Base-by-base conservation (phyloP, 306 rosid genomes). In the Glycyrrhiza uralensis region DNA sequence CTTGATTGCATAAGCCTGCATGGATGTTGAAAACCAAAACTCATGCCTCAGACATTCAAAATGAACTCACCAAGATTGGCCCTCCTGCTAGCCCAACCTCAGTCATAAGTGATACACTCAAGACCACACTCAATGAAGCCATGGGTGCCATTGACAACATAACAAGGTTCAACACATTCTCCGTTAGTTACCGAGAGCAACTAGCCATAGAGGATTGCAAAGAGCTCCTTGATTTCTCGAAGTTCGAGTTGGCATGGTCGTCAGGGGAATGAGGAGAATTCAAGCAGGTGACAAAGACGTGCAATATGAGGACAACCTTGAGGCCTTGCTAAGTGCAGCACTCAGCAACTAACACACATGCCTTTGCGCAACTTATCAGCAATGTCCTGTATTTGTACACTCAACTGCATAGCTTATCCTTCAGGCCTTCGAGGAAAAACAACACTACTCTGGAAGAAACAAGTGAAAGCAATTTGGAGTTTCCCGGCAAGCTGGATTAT, bases 251-350 rank as follows among this genome's bases (percentile, higher is more conserved):
- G 7, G 97, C 99, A 9, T 86, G 91, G 95, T 94, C 99, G 0
- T 22, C 91, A 39, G 87, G 79, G 0, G 99, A 83, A 91, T 94
- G 97, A 85, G 78, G 47, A 79, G 71, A 82, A 83, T 91, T 17
- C 75, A 96, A 33, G 74, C 76, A 0, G 92, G 92, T 0, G 85
- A 84, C 18, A 58, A 19, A 4, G 76, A 57, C 14, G 69, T 51
- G 14, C 87, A 85, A 10, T 73, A 79, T 0, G 88, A 88, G 28
- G 99, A 91, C 0, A 83, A 91, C 82, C 81, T 94, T 1, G 86
- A 94, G 77, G 91, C 99, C 4, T 94, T 97, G 99, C 76, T 91
- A 0, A 94, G 99, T 30, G 99, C 99, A 11, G 97, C 99, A 3
- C 84, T 91, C 2, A 91, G 99, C 45, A 94, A 94, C 87, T 97